These are phyloP conservation scores for Heterobasidion occidentale DNA, from an alignment of 1,284 basidiomycete genomes.

Conservation along the genomic window DNA sequence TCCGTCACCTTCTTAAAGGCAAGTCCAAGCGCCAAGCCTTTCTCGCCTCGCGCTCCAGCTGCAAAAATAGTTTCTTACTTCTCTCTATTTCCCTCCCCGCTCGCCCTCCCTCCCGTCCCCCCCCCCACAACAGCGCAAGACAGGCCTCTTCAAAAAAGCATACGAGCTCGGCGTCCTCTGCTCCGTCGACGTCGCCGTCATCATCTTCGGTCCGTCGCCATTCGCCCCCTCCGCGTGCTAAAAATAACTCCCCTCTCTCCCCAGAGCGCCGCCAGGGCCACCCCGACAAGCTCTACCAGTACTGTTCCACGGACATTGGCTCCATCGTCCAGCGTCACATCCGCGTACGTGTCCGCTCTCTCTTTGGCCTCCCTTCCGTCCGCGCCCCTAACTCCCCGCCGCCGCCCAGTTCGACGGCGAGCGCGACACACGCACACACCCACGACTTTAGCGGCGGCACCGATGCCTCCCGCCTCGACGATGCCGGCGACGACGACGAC, in stretches of 20 bases:
- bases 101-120: background rate
- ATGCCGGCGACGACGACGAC: conserved; percentile 37
- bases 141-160: conserved; percentile 86
- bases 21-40: conserved; percentile 20
- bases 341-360: conserved; percentile 26
- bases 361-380: background rate
- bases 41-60: background rate
- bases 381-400: conserved; percentile 2
- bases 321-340: conserved; percentile 39
- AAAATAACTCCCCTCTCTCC: background rate
- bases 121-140: conserved; percentile 55
- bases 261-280: conserved; percentile 41
- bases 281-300: conserved; percentile 52
- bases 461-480: conserved; percentile 28
- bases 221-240: background rate
- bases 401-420: conserved; percentile 40
- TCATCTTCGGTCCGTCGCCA: conserved; percentile 45
- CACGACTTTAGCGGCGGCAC: conserved; percentile 29
- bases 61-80: conserved; percentile 27
- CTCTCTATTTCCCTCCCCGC: conserved; percentile 21
- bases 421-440: conserved; percentile 34
- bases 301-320: conserved; percentile 43
- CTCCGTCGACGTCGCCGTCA: conserved; percentile 62
- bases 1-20: conserved; percentile 89
- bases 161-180: conserved; percentile 81